phyloP scores from a whole-genome alignment of 2,329 filamentous ascomycete species.

The Claviceps sp. region DNA sequence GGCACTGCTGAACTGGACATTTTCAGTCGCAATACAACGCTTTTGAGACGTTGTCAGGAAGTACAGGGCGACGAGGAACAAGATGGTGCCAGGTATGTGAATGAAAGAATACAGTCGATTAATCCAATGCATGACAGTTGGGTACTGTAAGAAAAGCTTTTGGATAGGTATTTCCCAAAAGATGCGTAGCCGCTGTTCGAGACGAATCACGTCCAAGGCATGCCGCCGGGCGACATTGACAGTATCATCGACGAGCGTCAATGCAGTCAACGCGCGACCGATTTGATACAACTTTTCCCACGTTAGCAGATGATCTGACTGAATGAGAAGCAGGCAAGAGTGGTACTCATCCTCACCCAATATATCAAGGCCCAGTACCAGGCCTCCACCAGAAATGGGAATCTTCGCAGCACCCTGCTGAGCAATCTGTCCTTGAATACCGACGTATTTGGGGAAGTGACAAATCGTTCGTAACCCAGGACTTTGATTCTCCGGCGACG shows the following conservation, averaged over 20 bases:
- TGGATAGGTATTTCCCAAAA: constrained; percentile 44
- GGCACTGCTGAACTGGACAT: constrained; percentile 16
- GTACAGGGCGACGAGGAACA: constrained; percentile 51
- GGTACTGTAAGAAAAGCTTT: constrained; percentile 30
- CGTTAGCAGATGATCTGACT: neutral
- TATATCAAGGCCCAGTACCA: constrained; percentile 52
- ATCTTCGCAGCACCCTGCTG: constrained; percentile 49
- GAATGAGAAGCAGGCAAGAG: neutral
- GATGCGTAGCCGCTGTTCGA: constrained; percentile 51
- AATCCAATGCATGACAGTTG: constrained; percentile 50
- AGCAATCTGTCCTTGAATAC: constrained; percentile 46
- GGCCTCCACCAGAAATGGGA: constrained; percentile 60
- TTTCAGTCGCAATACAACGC: constrained; percentile 20
- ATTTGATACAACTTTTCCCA: constrained; percentile 53
- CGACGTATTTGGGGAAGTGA: constrained; percentile 34
- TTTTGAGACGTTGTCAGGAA: constrained; percentile 55
- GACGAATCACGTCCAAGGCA: constrained; percentile 51
- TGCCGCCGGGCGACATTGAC: constrained; percentile 56
- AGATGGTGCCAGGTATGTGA: constrained; percentile 63
- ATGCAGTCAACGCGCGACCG: constrained; percentile 56
- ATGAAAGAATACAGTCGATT: constrained; percentile 67
- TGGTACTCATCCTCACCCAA: constrained; percentile 3
- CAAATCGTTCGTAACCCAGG: constrained; percentile 17
- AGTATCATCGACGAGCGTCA: constrained; percentile 54
- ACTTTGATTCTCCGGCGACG: constrained; percentile 22